These are phyloP conservation scores for Pseudognaphalium luteoalbum DNA, from an alignment of 129 eudicot genomes.

Conservation along the genomic window DNA sequence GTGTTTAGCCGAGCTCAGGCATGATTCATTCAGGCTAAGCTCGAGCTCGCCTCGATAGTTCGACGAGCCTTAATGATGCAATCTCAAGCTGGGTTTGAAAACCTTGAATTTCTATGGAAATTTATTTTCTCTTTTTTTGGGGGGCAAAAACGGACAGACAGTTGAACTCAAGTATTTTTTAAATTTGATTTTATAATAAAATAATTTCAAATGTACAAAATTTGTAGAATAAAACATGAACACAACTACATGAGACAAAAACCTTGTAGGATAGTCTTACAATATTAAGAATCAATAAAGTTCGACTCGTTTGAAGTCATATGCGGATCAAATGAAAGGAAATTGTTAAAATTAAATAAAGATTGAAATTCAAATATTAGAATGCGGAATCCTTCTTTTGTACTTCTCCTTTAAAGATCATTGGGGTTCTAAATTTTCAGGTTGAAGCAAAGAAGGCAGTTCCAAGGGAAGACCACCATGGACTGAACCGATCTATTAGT, in stretches of 20 bases:
- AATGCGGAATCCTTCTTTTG: not conserved
- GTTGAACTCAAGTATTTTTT: no score
- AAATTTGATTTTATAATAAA: no score
- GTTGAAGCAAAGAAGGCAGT: conserved; percentile 99
- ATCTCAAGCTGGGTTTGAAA: not conserved
- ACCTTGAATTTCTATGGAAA: no score
- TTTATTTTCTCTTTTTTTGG: no score
- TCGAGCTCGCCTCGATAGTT: not conserved
- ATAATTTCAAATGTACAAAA: not conserved
- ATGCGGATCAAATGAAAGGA: not conserved
- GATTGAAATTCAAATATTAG: not conserved
- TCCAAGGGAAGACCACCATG: conserved; percentile 87
- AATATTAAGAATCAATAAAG: not conserved
- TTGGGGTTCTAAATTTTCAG: conserved; percentile 35
- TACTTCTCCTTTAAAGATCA: not conserved
- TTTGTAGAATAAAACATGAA: not conserved
- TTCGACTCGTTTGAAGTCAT: not conserved
- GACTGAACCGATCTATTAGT: conserved; percentile 46
- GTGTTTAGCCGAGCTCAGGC: not conserved
- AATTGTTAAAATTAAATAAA: not conserved
- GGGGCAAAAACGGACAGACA: no score
- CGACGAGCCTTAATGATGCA: not conserved
- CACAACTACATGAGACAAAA: not conserved
- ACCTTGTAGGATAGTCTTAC: not conserved
- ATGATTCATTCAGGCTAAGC: not conserved